Base-by-base conservation (phyloP, 192 early-diverging fungal species). In the Linnemannia schmuckeri region DNA sequence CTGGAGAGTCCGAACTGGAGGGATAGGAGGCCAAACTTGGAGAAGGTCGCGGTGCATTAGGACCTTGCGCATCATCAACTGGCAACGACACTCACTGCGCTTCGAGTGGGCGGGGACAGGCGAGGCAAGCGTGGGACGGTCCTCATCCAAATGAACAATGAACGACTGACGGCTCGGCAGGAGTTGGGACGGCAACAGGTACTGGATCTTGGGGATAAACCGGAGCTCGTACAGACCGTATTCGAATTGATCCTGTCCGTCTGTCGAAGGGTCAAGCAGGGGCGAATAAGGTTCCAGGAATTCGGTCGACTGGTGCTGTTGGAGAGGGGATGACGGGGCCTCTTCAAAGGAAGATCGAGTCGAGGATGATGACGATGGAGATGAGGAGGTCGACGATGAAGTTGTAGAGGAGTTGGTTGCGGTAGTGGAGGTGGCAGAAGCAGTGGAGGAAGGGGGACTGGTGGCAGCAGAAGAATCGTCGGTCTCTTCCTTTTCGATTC, bases 11-110 rank as follows among this genome's bases (percentile, higher is more conserved):
- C 75, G 68, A 10, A 86, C 57, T 1, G 83, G 83, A 4, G 78
- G 68, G 1, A 86, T 57, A 4, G 54, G 55, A 12, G 83, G 83
- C 83, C 83, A 86, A 18, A 86, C 83, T 47, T 86, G 83, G 27
- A 80, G 70, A 24, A 86, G 40, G 49, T 86, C 83, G 3, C 74
- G 68, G 10, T 86, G 83, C 79, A 86, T 77, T 61, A 86, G 69
- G 17, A 63, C 83, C 70, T 86, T 86, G 57, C 83, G 83, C 79
- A 86, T 81, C 83, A 86, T 86, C n/a, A 86, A 57, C 57, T 86
- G 83, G 46, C 83, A 86, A 10, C 83, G 83, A 72, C 83, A 86
- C 66, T 86, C 83, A 9, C 74, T 77, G 8, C 79, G 68, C 37
- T 63, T 76, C 12, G 78, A 80, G 37, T 79, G 77, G 24, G 75